Base-by-base conservation (phyloP, 352 stramenopile genomes). In the Pythium brachiatum region DNA sequence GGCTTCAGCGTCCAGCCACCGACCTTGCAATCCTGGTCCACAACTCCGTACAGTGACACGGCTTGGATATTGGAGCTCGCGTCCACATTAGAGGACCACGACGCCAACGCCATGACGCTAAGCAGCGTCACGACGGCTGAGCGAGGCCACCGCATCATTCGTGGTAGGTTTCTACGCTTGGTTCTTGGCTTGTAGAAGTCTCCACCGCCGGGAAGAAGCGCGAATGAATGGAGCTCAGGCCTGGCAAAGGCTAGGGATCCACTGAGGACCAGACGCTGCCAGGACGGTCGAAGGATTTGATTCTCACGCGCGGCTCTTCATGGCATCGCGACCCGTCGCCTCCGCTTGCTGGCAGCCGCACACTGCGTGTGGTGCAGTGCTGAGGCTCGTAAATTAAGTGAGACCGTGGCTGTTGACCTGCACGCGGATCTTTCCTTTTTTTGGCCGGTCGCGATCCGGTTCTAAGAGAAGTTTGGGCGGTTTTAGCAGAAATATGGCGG, bases 391-490 rank as follows among this genome's bases (percentile, higher is more conserved):
- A 15, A 1, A 41, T 11, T n/a, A 41, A 41, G 34, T 21, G 38
- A 48, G n/a, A 48, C 41, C 20, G 41, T 48, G 41, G n/a, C 41
- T 26, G 21, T 48, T 48, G 18, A 48, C 21, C 18, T 26, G 15
- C 41, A 8, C 25, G 41, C 41, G 41, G n/a, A 48, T 48, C 20
- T 48, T 48, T 48, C 41, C 41, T 48, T 48, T 48, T 47, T 46
- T 48, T 27, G 41, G 41, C n/a, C 0, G 20, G 41, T 27, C 41
- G 20, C 41, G 41, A 48, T 48, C 41, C 41, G 41, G 41, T 48
- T 48, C 41, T 48, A 48, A 27, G 41, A 48, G n/a, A n/a, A 27
- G n/a, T 20, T 7, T 27, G 3, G 20, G 41, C 41, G 41, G 41
- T 48, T 48, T 48, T 48, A 48, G 41, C 25, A 48, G 41, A n/a